A percentile compares a stretch with the other conserved stretches of the same genome.
phyloP scores from a whole-genome alignment of 768 basidiomycete species.

The Pulveroboletus frians region DNA sequence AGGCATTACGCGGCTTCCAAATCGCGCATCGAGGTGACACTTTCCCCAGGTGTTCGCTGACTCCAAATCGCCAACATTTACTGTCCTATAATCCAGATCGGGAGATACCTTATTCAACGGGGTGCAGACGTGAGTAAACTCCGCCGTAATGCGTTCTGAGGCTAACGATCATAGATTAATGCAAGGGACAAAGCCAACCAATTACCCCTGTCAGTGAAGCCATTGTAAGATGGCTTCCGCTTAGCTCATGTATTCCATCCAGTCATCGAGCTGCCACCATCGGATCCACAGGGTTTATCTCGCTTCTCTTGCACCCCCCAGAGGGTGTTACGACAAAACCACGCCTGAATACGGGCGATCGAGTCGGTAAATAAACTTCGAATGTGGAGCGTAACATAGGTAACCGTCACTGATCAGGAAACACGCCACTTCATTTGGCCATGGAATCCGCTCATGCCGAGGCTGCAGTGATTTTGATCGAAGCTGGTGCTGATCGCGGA shows the following conservation, averaged over 20 bases:
- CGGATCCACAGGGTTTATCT: conserved; percentile 86
- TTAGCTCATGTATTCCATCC: conserved; percentile 8
- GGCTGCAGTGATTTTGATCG: conserved; percentile 84
- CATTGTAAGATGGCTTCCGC: neutral
- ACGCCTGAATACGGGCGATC: conserved; percentile 81
- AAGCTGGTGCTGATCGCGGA: conserved; percentile 90
- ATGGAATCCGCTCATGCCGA: conserved; percentile 96
- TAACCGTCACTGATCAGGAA: conserved; percentile 48
- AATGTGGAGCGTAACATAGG: neutral
- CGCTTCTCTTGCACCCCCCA: conserved; percentile 81
- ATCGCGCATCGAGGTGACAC: conserved; percentile 68
- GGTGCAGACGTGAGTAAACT: conserved; percentile 80
- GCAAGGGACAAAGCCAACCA: conserved; percentile 92
- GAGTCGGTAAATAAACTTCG: conserved; percentile 48
- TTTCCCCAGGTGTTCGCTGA: conserved; percentile 24
- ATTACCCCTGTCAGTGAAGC: conserved; percentile 62
- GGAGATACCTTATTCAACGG: conserved; percentile 74
- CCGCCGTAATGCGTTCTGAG: conserved; percentile 28
- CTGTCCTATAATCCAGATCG: conserved; percentile 59
- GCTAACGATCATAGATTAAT: conserved; percentile 67
- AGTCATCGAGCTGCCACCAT: conserved; percentile 97
- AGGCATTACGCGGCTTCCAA: conserved; percentile 95
- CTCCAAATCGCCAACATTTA: conserved; percentile 16
- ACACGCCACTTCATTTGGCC: conserved; percentile 94
- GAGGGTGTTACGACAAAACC: conserved; percentile 60